Evolutionary conservation across 495 filamentous ascomycete species (phyloP).

Genomic region (Ramalina intermedia): DNA sequence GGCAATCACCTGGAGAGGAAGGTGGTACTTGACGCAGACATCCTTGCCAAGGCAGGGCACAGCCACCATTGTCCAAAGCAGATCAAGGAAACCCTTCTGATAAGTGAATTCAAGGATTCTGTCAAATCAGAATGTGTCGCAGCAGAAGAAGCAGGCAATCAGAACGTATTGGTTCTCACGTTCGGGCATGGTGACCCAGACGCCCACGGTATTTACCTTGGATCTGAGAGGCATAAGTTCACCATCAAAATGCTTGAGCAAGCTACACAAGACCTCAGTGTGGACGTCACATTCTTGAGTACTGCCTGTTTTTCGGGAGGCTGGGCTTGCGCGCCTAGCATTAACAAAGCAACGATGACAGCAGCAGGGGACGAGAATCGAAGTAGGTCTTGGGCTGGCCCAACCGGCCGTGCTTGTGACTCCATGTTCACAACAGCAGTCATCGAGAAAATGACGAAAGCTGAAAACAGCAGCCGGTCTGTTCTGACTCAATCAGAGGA

Average conservation of each 20-base stretch:
- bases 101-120: slow-evolving; percentile 10
- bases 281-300: slow-evolving; percentile 14
- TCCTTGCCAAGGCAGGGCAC: slow-evolving; percentile 9
- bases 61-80: slow-evolving; percentile 1
- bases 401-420: slow-evolving; percentile 13
- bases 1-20: slow-evolving; percentile 13
- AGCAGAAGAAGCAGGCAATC: slow-evolving; percentile 8
- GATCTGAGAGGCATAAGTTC: slow-evolving; percentile 6
- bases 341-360: slow-evolving; percentile 14
- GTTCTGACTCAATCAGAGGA: neutral
- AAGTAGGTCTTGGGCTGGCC: slow-evolving; percentile 16
- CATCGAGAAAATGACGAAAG: slow-evolving; percentile 10
- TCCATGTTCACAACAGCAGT: slow-evolving; percentile 15
- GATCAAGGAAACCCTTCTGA: slow-evolving; percentile 8
- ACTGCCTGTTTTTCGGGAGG: slow-evolving; percentile 19
- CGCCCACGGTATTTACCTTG: slow-evolving; percentile 12
- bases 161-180: slow-evolving; percentile 14
- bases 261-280: slow-evolving; percentile 3
- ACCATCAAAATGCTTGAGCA: slow-evolving; percentile 3
- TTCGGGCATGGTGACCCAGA: slow-evolving; percentile 17
- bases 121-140: slow-evolving; percentile 12
- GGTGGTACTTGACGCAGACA: slow-evolving; percentile 14
- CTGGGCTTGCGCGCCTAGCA: slow-evolving; percentile 13
- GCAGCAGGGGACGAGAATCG: slow-evolving; percentile 10
- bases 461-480: neutral